Evolutionary conservation across 2,329 filamentous ascomycete genomes (phyloP).

Genomic region (Geoglossum cookeanum): DNA sequence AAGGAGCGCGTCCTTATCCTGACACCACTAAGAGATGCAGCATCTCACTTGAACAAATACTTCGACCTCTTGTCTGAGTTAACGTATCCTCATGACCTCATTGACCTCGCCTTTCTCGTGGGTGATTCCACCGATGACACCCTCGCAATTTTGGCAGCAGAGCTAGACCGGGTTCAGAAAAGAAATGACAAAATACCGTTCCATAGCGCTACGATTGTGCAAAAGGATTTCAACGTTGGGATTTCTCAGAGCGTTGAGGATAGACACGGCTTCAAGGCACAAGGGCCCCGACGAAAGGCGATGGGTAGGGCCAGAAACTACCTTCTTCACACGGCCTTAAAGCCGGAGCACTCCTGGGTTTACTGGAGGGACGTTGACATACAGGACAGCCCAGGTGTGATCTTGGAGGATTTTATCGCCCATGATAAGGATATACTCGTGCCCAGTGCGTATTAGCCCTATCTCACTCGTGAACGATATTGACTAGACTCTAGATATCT

Average conservation of each 20-base stretch:
- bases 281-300: slow-evolving; percentile 74
- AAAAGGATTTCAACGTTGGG: slow-evolving; percentile 73
- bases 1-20: slow-evolving; percentile 79
- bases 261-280: slow-evolving; percentile 68
- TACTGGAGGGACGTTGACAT: slow-evolving; percentile 99
- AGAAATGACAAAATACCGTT: slow-evolving; percentile 66
- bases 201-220: slow-evolving; percentile 62
- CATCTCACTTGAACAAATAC: slow-evolving; percentile 64
- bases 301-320: slow-evolving; percentile 90
- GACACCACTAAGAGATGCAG: slow-evolving; percentile 81
- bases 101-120: slow-evolving; percentile 87
- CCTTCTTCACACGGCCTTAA: slow-evolving; percentile 62
- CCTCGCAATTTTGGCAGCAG: slow-evolving; percentile 62
- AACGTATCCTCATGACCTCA: slow-evolving; percentile 85
- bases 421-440: slow-evolving; percentile 88
- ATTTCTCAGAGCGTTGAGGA: slow-evolving; percentile 65
- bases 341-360: slow-evolving; percentile 92
- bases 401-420: slow-evolving; percentile 87
- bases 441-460: slow-evolving; percentile 53
- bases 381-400: slow-evolving; percentile 66
- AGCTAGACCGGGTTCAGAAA: slow-evolving; percentile 75
- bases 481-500: slow-evolving; percentile 5
- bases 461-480: neutral
- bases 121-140: slow-evolving; percentile 87
- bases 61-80: slow-evolving; percentile 83